Conservation (phyloP, 306 rosid species). For the Casuarina cunninghamiana region DNA sequence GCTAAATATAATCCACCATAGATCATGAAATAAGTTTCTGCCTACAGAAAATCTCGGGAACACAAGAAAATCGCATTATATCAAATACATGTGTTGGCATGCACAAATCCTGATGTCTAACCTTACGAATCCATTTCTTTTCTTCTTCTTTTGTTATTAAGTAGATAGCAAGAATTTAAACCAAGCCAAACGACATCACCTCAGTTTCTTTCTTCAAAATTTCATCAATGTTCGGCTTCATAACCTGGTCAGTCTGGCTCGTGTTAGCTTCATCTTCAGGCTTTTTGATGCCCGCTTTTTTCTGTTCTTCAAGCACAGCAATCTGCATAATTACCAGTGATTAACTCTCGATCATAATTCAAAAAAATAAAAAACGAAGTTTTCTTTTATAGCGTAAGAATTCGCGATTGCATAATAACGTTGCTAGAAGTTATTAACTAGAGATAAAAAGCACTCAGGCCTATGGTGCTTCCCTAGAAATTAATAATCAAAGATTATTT, state of each 20-base stretch:
- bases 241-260: constrained; percentile 33
- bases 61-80: neutral
- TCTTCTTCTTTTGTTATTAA: too few species aligned
- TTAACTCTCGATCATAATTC: constrained; percentile 15
- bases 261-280: constrained; percentile 37
- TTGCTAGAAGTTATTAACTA: neutral
- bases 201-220: constrained; percentile 48
- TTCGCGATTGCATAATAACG: neutral
- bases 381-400: neutral
- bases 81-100: neutral
- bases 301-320: constrained; percentile 79
- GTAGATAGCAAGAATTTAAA: neutral
- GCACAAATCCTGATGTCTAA: neutral
- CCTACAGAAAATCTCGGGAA: neutral
- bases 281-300: constrained; percentile 41
- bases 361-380: neutral
- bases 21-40: neutral
- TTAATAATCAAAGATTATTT: too few species aligned
- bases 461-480: too few species aligned
- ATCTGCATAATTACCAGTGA: constrained; percentile 50
- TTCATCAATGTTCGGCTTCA: constrained; percentile 44
- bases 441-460: neutral
- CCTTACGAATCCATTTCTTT: neutral
- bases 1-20: neutral
- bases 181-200: constrained; percentile 31